phyloP scores from a whole-genome alignment of 768 basidiomycete species.

The Solioccasus polychromus region DNA sequence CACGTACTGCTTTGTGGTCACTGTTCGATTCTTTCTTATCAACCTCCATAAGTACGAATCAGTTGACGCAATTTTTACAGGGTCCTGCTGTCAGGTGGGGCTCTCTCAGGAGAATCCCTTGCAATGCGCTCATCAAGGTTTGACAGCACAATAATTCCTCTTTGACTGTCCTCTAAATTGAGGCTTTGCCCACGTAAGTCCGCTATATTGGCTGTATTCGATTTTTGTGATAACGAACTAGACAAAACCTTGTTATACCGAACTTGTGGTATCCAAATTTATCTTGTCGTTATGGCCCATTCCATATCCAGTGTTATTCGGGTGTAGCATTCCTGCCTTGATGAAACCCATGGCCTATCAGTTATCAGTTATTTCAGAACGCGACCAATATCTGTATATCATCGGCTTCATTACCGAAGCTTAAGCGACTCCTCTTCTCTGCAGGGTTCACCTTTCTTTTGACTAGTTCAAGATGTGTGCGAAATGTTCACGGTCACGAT shows the following conservation, averaged over 20 bases:
- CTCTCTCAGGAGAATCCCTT: constrained; percentile 7
- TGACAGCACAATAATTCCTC: constrained; percentile 25
- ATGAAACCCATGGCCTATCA: neutral
- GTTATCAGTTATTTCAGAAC: neutral
- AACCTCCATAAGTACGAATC: constrained; percentile 20
- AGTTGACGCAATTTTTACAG: constrained; percentile 20
- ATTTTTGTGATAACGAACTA: constrained; percentile 14
- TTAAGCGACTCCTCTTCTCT: neutral
- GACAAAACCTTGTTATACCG: constrained; percentile 1
- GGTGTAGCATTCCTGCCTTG: neutral
- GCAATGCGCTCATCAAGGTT: constrained; percentile 22
- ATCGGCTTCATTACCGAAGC: neutral
- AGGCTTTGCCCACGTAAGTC: constrained; percentile 22
- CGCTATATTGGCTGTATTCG: constrained; percentile 8
- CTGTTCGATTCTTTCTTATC: constrained; percentile 23
- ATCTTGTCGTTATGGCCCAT: constrained; percentile 17
- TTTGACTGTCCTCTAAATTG: constrained; percentile 15
- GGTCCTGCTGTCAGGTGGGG: constrained; percentile 22
- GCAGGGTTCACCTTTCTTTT: neutral
- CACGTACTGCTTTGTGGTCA: constrained; percentile 14
- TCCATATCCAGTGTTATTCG: constrained; percentile 3
- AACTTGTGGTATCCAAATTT: constrained; percentile 7
- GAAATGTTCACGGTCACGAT: constrained; percentile 3
- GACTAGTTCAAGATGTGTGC: constrained; percentile 6
- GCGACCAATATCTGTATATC: neutral